Evolutionary conservation across 2,329 filamentous ascomycete genomes (phyloP).

Genomic region (Ophiostoma ulmi): DNA sequence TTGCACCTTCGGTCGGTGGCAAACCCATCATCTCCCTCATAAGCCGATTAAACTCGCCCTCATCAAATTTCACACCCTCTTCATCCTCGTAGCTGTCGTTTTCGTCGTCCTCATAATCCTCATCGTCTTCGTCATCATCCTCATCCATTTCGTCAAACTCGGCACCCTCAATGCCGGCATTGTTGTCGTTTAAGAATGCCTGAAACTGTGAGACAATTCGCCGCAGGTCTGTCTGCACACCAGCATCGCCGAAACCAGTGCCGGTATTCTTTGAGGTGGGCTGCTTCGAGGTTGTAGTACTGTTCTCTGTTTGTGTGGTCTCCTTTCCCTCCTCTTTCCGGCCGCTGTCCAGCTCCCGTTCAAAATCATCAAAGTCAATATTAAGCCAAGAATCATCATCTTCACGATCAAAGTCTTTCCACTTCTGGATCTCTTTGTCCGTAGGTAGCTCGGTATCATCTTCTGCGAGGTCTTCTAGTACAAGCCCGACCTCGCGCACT

Average conservation of each 20-base stretch:
- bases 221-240: conserved; percentile 68
- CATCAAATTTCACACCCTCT: conserved; percentile 73
- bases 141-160: conserved; percentile 67
- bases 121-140: conserved; percentile 43
- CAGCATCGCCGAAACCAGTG: conserved; percentile 57
- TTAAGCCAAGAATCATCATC: conserved; percentile 90
- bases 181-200: conserved; percentile 80
- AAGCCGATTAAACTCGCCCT: conserved; percentile 76
- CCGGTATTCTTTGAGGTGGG: conserved; percentile 28
- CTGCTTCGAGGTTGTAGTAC: background rate
- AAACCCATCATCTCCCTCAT: conserved; percentile 90
- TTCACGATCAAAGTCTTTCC: conserved; percentile 58
- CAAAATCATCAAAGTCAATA: conserved; percentile 85
- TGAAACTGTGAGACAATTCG: conserved; percentile 96
- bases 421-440: conserved; percentile 65
- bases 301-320: too few relatives aligned
- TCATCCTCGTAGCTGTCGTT: conserved; percentile 61
- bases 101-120: conserved; percentile 50
- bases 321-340: background rate
- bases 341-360: conserved; percentile 64
- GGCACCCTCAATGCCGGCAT: conserved; percentile 72
- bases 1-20: conserved; percentile 31
- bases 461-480: conserved; percentile 69
- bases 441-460: conserved; percentile 61
- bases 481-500: conserved; percentile 68